Evolutionary conservation across 106 monocot species (phyloP).

Genomic region (Ottelia alismoides): DNA sequence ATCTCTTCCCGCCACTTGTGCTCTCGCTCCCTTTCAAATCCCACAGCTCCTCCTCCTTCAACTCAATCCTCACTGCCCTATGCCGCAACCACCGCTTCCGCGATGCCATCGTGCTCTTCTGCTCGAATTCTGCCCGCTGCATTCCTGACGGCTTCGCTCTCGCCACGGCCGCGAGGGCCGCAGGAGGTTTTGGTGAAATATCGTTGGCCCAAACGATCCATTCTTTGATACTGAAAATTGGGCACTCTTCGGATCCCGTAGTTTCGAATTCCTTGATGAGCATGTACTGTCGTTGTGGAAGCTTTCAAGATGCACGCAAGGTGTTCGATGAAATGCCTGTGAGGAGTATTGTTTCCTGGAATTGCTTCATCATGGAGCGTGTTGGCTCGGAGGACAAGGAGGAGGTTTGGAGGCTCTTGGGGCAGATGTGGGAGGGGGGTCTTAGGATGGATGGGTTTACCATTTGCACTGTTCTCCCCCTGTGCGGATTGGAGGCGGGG

Average conservation of each 20-base stretch:
- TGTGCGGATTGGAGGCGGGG: constrained; percentile 15
- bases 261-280: constrained; percentile 43
- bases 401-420: constrained; percentile 25
- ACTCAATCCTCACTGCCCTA: constrained; percentile 49
- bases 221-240: constrained; percentile 22
- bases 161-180: constrained; percentile 35
- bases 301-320: constrained; percentile 12
- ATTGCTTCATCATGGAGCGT: constrained; percentile 29
- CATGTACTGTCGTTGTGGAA: constrained; percentile 18
- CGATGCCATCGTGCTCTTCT: constrained; percentile 19
- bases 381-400: background rate
- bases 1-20: no score
- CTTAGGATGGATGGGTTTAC: constrained; percentile 47
- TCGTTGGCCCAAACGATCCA: constrained; percentile 21
- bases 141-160: constrained; percentile 52
- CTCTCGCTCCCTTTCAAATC: no score
- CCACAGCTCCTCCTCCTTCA: constrained; percentile 20
- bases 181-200: constrained; percentile 11
- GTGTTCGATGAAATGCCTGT: constrained; percentile 68
- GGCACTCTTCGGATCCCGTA: constrained; percentile 27
- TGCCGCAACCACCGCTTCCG: constrained; percentile 12
- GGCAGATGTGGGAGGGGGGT: constrained; percentile 36
- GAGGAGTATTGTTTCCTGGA: constrained; percentile 51
- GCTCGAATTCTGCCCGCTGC: constrained; percentile 6
- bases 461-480: constrained; percentile 33